A percentile compares a stretch with the other conserved stretches of the same genome.
These are phyloP conservation scores for Dendrocalamus sinicus DNA, from an alignment of 176 grass and related monocot species.

Conservation along the genomic window DNA sequence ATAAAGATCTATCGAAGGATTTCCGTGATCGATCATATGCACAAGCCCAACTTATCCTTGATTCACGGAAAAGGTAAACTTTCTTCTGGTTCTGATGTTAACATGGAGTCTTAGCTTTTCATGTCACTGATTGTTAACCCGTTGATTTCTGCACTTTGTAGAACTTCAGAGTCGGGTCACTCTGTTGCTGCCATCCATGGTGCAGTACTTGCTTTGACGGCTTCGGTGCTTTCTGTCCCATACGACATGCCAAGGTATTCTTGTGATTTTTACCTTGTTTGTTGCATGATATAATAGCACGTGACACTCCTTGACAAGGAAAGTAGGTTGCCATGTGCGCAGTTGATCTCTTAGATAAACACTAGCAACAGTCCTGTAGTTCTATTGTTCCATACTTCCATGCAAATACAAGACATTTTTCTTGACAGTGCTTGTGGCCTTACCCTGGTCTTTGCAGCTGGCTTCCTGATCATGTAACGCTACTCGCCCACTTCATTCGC, in stretches of 20 bases:
- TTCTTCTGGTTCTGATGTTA: slow-evolving; percentile 25
- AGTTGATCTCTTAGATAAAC: neutral
- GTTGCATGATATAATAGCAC: slow-evolving; percentile 24
- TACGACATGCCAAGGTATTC: slow-evolving; percentile 96
- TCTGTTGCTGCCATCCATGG: slow-evolving; percentile 82
- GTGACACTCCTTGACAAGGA: slow-evolving; percentile 8
- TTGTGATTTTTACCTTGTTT: slow-evolving; percentile 17
- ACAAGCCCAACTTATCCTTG: slow-evolving; percentile 66
- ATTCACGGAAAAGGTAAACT: slow-evolving; percentile 57
- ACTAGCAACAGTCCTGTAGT: neutral
- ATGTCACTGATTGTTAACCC: neutral
- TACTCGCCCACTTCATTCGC: slow-evolving; percentile 75
- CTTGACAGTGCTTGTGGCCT: neutral
- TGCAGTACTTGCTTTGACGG: slow-evolving; percentile 84
- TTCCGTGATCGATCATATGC: slow-evolving; percentile 81
- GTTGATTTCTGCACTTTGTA: slow-evolving; percentile 42
- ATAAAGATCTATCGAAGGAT: slow-evolving; percentile 69
- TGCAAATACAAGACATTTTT: neutral
- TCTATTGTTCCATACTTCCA: neutral
- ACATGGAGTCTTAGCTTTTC: neutral
- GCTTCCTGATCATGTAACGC: slow-evolving; percentile 87
- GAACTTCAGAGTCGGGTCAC: slow-evolving; percentile 57
- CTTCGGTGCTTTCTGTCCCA: slow-evolving; percentile 90
- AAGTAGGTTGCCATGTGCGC: neutral
- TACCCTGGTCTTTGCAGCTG: slow-evolving; percentile 63